Conservation (phyloP, 2,329 filamentous ascomycete genomes). For the Blumeria hordei region DNA sequence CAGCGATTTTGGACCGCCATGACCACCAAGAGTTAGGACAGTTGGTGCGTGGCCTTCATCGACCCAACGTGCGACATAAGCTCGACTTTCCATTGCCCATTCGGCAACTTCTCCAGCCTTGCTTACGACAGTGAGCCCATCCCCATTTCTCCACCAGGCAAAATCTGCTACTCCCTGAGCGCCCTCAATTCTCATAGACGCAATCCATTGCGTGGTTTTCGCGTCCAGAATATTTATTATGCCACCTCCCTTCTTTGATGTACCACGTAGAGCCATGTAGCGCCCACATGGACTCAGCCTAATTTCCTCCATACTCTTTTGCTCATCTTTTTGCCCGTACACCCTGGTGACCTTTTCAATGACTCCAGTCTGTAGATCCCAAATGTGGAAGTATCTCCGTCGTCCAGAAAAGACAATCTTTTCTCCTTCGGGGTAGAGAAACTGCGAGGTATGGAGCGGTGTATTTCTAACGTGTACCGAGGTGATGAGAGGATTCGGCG, state of each 20-base stretch:
- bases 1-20: constrained; percentile 28
- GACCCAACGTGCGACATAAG: constrained; percentile 60
- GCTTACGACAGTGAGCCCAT: constrained; percentile 59
- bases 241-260: constrained; percentile 64
- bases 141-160: constrained; percentile 71
- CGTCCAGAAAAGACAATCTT: constrained; percentile 76
- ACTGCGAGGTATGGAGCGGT: constrained; percentile 63
- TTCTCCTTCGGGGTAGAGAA: constrained; percentile 46
- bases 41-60: constrained; percentile 80
- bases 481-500: constrained; percentile 71
- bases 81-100: constrained; percentile 45
- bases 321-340: constrained; percentile 54
- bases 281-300: constrained; percentile 66
- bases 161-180: constrained; percentile 73
- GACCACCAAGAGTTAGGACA: constrained; percentile 54
- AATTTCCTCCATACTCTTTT: constrained; percentile 79
- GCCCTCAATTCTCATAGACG: constrained; percentile 60
- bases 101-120: constrained; percentile 80
- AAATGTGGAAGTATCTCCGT: constrained; percentile 78
- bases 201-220: constrained; percentile 64
- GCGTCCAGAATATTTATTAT: constrained; percentile 67
- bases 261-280: constrained; percentile 64
- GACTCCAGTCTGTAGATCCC: constrained; percentile 61
- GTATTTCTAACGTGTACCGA: constrained; percentile 69
- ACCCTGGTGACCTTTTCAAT: constrained; percentile 64